Base-by-base conservation (phyloP, 768 basidiomycete species). In the Boletus edulis region DNA sequence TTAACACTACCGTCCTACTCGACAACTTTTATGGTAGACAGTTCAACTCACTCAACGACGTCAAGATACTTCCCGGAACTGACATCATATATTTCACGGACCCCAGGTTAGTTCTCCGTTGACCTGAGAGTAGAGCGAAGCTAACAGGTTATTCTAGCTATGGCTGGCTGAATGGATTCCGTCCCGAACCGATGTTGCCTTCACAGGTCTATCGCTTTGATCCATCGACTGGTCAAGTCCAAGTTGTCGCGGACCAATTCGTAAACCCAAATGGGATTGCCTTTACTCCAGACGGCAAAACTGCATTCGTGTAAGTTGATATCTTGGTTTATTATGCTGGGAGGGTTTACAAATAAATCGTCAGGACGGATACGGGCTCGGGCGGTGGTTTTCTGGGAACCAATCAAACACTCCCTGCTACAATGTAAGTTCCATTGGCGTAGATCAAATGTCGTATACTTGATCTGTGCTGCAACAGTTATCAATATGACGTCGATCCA, bases 11-110 rank as follows among this genome's bases (percentile, higher is more conserved):
- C 0, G 78, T 87, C 39, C 68, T 93, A 14, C 67, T 93, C 56
- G 87, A 92, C 69, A 91, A 91, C 72, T 89, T 79, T 71, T 87
- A 81, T 62, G 90, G 90, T 3, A 76, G 89, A 7, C 89, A 90
- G 58, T 92, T 91, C 74, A 91, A 89, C 68, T 90, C 90, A 1
- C 67, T 92, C 39, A 91, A 91, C 67, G 91, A 93, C 60, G 75
- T 87, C 54, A 91, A 87, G 62, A 74, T 90, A 2, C 85, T 90
- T 47, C 87, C 87, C 1, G 70, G 70, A 14, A 86, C 80, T 55
- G 83, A 83, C 35, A 80, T 81, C 41, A 58, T 92, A 2, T 91
- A 86, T 72, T 91, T 94, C 69, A 92, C 91, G 0, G 91, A 92
- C 59, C 76, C 78, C 8, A 73, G 75, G 81, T 91, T 72, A 40